A percentile compares a stretch with the other conserved stretches of the same genome.
These are phyloP conservation scores for Moesziomyces sp. DNA, from an alignment of 1,284 basidiomycete genomes.

Conservation along the genomic window DNA sequence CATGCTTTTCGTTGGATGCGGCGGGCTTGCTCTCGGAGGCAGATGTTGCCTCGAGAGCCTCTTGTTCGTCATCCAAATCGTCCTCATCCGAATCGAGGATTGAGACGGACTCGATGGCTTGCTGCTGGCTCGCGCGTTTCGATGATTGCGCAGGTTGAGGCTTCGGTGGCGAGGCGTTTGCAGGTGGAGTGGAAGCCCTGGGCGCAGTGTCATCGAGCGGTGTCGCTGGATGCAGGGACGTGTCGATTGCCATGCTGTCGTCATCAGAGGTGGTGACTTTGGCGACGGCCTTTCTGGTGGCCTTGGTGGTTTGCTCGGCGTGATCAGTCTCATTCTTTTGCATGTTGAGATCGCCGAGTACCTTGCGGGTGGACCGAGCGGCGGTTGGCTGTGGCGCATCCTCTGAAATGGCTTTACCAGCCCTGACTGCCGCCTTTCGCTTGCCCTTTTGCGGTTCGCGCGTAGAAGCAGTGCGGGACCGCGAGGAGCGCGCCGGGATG, in stretches of 20 bases:
- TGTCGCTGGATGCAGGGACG: not conserved
- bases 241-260: conserved; percentile 39
- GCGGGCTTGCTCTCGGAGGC: not conserved
- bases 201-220: conserved; percentile 20
- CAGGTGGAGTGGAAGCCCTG: conserved; percentile 42
- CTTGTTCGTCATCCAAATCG: conserved; percentile 13
- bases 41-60: not conserved
- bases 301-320: conserved; percentile 1
- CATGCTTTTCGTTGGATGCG: not conserved
- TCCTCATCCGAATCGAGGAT: conserved; percentile 29
- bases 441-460: conserved; percentile 27
- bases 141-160: not conserved
- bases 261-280: conserved; percentile 18
- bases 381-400: conserved; percentile 6
- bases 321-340: conserved; percentile 4
- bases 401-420: conserved; percentile 7
- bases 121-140: not conserved
- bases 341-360: conserved; percentile 33
- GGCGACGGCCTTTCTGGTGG: conserved; percentile 2
- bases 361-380: conserved; percentile 15
- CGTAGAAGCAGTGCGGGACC: conserved; percentile 20
- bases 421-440: conserved; percentile 25
- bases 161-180: conserved; percentile 15
- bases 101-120: conserved; percentile 11
- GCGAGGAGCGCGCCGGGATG: conserved; percentile 16